Base-by-base conservation (phyloP, 2,329 filamentous ascomycete species). In the Cladosporium sp. region DNA sequence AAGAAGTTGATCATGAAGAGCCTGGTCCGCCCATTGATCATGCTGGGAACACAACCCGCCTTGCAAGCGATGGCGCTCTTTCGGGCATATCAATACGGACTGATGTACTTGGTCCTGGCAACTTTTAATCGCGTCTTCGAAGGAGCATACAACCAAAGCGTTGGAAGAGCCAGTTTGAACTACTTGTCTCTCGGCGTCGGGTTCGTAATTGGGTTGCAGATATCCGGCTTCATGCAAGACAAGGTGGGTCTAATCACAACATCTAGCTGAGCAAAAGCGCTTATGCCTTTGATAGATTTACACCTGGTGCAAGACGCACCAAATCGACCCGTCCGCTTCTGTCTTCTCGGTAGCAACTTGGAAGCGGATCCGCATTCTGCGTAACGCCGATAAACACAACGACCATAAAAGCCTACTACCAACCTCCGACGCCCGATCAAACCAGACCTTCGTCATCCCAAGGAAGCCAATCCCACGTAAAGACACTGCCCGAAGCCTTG, bases 191-290 rank as follows among this genome's bases (percentile, higher is more conserved):
- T 72, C 10, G 71, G 71, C 3, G 62, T 86, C 0, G 87, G 87
- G 2, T 86, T 87, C 71, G 74, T 86, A 18, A 72, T 81, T 0
- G 87, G 83, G 1, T 69, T 74, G 2, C 72, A 74, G 26, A 72
- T 74, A 4, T 64, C 38, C 3, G 65, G 21, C 26, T 15, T 65
- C 18, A 67, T 73, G 68, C 66, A 70, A 28, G 67, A 70, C 59
- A 70, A 71, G 55, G 67, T 71, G 12, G 11, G 28, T 47, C n/a
- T 12, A 12, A 4, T 47, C 2, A 4, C 2, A 21, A 4, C 41
- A 47, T 21, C 8, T 10, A 12, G 3, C 1, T 21, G 41, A 11
- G 7, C 21, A 4, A 10, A 21, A 18, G 26, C 4, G 12, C 44
- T 52, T 8, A 52, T 32, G 21, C 41, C 2, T 24, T 7, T 14